phyloP scores from a whole-genome alignment of 805 yeast genomes.

The Schizosaccharomyces osmophilus region DNA sequence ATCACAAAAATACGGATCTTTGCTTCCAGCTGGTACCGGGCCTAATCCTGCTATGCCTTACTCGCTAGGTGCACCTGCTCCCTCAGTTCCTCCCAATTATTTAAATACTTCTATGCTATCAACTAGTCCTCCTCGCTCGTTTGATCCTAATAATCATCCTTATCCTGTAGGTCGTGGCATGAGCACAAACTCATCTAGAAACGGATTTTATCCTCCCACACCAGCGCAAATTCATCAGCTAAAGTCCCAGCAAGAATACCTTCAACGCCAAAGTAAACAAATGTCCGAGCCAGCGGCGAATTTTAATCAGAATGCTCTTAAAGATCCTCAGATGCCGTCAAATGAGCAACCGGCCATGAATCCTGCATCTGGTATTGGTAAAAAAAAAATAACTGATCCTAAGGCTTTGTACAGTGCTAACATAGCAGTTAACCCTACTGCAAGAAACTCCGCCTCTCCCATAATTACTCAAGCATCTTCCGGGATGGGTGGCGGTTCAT shows the following conservation, averaged over 20 bases:
- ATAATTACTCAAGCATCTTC: no score
- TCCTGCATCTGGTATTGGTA: no score
- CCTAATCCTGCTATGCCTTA: no score
- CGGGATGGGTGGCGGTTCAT: no score
- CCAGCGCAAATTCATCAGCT: constrained; percentile 8
- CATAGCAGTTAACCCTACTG: no score
- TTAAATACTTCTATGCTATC: background rate
- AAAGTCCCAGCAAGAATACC: constrained; percentile 6
- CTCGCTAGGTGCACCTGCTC: background rate
- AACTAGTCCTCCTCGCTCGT: background rate
- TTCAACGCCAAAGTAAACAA: constrained; percentile 7
- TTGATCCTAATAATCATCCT: background rate
- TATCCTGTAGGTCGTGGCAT: background rate
- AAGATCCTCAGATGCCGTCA: background rate
- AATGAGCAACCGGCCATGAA: background rate
- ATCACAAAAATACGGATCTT: no score
- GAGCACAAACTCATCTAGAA: background rate
- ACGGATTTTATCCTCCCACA: background rate
- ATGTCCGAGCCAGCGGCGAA: background rate
- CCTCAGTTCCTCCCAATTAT: background rate
- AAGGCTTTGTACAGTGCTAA: no score
- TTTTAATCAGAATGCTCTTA: background rate
- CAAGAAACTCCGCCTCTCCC: no score
- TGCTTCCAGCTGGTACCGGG: no score
- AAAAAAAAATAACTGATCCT: no score